Evolutionary conservation across 257 asterid genomes (phyloP).

Genomic region (Gentiana straminea): DNA sequence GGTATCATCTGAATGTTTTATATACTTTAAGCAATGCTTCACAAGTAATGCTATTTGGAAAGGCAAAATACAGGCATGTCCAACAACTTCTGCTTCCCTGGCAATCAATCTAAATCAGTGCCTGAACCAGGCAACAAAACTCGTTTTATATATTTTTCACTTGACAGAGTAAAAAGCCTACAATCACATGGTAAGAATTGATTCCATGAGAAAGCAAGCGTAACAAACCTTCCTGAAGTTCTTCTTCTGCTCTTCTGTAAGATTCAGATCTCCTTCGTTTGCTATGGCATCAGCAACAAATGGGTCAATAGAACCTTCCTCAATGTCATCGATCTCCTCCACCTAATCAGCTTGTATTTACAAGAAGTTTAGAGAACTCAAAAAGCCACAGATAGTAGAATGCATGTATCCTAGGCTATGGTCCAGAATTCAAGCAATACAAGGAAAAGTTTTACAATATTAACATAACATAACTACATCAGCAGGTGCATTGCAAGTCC

Average conservation of each 20-base stretch:
- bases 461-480: too few species aligned
- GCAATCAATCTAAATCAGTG: too few species aligned
- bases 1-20: too few species aligned
- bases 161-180: too few species aligned
- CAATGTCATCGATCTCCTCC: conserved; percentile 92
- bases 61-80: too few species aligned
- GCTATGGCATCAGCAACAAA: conserved; percentile 84
- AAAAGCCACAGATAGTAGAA: neutral
- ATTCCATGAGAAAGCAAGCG: conserved; percentile 14
- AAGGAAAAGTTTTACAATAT: too few species aligned
- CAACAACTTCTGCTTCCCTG: too few species aligned
- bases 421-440: neutral
- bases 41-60: too few species aligned
- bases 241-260: conserved; percentile 82
- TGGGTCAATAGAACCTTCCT: conserved; percentile 52
- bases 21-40: too few species aligned
- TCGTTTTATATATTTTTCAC: too few species aligned
- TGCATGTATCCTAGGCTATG: neutral
- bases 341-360: conserved; percentile 39
- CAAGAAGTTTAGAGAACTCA: neutral
- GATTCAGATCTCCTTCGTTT: conserved; percentile 65
- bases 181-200: neutral
- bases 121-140: too few species aligned
- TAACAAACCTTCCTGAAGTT: conserved; percentile 73
- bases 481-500: too few species aligned